Percentiles rank a stretch among this genome's conserved stretches.
These are phyloP conservation scores for Ophiostoma tasmaniense DNA, from an alignment of 2,329 filamentous ascomycete genomes.

Conservation along the genomic window DNA sequence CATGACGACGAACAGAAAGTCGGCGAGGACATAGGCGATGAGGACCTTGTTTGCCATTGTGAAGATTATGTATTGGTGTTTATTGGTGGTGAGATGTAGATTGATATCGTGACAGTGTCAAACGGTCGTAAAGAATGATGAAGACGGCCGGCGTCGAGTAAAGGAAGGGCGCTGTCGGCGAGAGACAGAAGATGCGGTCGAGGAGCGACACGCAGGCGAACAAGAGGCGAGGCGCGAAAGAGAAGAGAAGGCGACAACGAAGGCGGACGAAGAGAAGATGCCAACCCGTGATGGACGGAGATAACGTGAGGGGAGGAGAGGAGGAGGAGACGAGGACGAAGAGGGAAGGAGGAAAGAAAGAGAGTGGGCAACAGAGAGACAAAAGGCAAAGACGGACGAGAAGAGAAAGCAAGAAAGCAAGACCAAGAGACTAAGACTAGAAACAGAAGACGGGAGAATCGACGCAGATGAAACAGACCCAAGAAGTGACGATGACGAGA, in stretches of 20 bases:
- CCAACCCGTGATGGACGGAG: slow-evolving; percentile 14
- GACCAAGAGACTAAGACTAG: slow-evolving; percentile 8
- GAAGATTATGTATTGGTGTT: neutral
- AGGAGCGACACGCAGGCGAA: too few species aligned
- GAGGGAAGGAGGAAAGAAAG: slow-evolving; percentile 1
- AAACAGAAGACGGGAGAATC: neutral
- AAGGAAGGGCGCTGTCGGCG: neutral
- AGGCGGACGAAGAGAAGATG: neutral
- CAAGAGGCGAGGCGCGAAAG: neutral
- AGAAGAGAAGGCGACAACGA: slow-evolving; percentile 1
- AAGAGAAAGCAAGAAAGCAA: slow-evolving; percentile 11
- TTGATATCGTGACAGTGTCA: neutral
- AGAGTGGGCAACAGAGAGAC: slow-evolving; percentile 9
- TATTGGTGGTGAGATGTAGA: neutral
- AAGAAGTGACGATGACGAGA: neutral
- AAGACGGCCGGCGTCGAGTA: slow-evolving; percentile 16
- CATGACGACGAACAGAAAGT: slow-evolving; percentile 44
- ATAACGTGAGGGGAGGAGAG: slow-evolving; percentile 5
- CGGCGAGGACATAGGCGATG: slow-evolving; percentile 38
- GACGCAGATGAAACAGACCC: neutral
- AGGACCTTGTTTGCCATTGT: slow-evolving; percentile 49
- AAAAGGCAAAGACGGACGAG: slow-evolving; percentile 14
- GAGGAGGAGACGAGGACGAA: neutral
- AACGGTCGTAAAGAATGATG: neutral
- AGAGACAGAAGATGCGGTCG: slow-evolving; percentile 7